A percentile compares a stretch with the other conserved stretches of the same genome.
These are phyloP conservation scores for Aegilops umbellulata DNA, from an alignment of 176 grass and related monocot genomes.

Conservation along the genomic window DNA sequence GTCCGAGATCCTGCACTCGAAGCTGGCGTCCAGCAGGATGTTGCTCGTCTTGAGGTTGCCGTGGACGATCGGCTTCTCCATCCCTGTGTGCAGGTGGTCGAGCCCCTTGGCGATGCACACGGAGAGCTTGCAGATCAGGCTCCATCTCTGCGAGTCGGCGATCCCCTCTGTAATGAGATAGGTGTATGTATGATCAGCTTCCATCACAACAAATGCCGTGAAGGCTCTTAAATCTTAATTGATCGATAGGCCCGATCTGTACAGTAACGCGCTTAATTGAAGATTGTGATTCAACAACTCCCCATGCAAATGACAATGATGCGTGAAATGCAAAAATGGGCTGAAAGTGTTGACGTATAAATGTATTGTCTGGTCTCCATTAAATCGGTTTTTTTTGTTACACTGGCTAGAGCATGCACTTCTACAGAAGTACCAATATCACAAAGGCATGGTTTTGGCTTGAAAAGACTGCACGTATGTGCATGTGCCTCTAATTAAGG, in stretches of 20 bases:
- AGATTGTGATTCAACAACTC: too few species aligned
- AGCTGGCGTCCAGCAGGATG: constrained; percentile 60
- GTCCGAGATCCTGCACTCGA: constrained; percentile 68
- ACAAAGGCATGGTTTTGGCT: not conserved
- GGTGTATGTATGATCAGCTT: too few species aligned
- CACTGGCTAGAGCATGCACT: too few species aligned
- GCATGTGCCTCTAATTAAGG: not conserved
- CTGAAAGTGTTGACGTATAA: too few species aligned
- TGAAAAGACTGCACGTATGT: not conserved
- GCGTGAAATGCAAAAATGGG: not conserved
- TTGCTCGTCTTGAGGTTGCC: constrained; percentile 93
- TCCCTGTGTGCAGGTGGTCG: constrained; percentile 72
- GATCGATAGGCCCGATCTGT: too few species aligned
- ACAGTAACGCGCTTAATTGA: too few species aligned
- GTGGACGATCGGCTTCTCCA: constrained; percentile 66
- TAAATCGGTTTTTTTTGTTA: too few species aligned
- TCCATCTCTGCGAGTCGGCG: constrained; percentile 79
- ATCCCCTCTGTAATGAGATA: constrained; percentile 88
- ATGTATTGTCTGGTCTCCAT: too few species aligned
- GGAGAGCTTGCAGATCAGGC: constrained; percentile 67
- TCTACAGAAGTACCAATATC: too few species aligned
- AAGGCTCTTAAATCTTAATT: too few species aligned
- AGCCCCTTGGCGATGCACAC: constrained; percentile 71
- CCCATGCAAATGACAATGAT: not conserved
- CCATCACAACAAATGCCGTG: not conserved